Base-by-base conservation (phyloP, 2,329 filamentous ascomycete genomes). In the Trichoderma harzianum region DNA sequence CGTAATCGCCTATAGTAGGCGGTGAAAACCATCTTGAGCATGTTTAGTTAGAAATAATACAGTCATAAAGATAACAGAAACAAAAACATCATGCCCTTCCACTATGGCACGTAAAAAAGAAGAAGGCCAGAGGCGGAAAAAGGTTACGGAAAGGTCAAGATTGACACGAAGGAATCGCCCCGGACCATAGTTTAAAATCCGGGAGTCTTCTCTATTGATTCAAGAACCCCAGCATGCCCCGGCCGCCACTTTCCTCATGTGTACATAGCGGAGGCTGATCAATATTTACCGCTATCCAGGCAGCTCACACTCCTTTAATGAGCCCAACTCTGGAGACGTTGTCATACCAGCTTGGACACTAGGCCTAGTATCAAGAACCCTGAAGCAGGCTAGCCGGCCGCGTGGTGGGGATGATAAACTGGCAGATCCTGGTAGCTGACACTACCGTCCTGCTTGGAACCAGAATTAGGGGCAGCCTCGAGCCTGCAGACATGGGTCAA, bases 1-100 rank as follows among this genome's bases (percentile, higher is more conserved):
- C 66, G 66, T 47, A 69, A 61, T 69, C 66, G 66, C 55, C 66
- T 60, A 28, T 69, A 69, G 21, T 69, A 69, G 55, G 66, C 66
- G 7, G 66, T 69, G 26, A 69, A 60, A 51, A 58, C 66, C 66
- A 69, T 69, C 55, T 69, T 69, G 66, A 69, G 12, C 66, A 69
- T 69, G 26, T 51, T 61, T 32, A 47, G n/a, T 61, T 32, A 47
- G 21, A 51, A 61, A 69, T 11, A 69, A 60, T 26, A 69, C 26
- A 61, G 32, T 69, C 66, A 69, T 51, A 57, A 61, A 69, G 53
- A 34, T 39, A 69, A 58, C 11, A 61, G 55, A 58, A 68, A 28
- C 57, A 61, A 34, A 61, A 32, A 60, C 66, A 69, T 69, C 21
- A 69, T 61, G 66, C 66, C 53, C 39, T 61, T 34, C 57, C 66